These are phyloP conservation scores for Lecanicillium sp. DNA, from an alignment of 2,329 filamentous ascomycete species.

Conservation along the genomic window DNA sequence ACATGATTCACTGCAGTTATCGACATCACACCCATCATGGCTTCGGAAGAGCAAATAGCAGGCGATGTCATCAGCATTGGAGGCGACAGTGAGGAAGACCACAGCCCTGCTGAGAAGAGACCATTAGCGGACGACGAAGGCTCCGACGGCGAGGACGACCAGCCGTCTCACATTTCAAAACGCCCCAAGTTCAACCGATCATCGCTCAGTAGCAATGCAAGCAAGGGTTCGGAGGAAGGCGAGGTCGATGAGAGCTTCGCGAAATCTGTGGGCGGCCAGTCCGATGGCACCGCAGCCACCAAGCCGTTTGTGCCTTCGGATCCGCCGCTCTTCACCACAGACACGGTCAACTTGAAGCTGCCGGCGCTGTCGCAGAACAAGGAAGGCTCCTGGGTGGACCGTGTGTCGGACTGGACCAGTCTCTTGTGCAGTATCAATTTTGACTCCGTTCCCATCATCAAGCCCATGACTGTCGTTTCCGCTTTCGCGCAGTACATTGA, in stretches of 20 bases:
- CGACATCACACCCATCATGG: conserved; percentile 15
- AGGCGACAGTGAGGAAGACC: conserved; percentile 21
- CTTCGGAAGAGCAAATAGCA: conserved; percentile 13
- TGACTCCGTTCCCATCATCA: conserved; percentile 19
- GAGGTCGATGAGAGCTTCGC: conserved; percentile 25
- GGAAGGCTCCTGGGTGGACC: conserved; percentile 10
- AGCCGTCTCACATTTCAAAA: conserved; percentile 7
- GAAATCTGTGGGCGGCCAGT: conserved; percentile 3
- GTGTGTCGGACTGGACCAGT: conserved; percentile 7
- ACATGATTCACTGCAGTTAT: not conserved
- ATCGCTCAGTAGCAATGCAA: conserved; percentile 19
- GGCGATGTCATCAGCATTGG: conserved; percentile 20
- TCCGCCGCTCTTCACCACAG: conserved; percentile 21
- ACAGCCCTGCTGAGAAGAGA: conserved; percentile 22
- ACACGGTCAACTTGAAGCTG: conserved; percentile 5
- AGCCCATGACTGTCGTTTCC: conserved; percentile 19
- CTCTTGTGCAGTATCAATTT: conserved; percentile 21
- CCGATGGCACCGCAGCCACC: conserved; percentile 6
- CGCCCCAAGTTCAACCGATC: conserved; percentile 1
- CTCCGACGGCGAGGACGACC: conserved; percentile 15
- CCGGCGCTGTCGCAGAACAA: conserved; percentile 12
- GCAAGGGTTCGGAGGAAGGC: conserved; percentile 26
- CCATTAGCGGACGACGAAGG: conserved; percentile 21
- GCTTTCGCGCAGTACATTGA: conserved; percentile 29
- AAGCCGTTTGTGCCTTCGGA: conserved; percentile 19